phyloP scores from a whole-genome alignment of 257 asterid genomes.

The Eustoma russellianum region DNA sequence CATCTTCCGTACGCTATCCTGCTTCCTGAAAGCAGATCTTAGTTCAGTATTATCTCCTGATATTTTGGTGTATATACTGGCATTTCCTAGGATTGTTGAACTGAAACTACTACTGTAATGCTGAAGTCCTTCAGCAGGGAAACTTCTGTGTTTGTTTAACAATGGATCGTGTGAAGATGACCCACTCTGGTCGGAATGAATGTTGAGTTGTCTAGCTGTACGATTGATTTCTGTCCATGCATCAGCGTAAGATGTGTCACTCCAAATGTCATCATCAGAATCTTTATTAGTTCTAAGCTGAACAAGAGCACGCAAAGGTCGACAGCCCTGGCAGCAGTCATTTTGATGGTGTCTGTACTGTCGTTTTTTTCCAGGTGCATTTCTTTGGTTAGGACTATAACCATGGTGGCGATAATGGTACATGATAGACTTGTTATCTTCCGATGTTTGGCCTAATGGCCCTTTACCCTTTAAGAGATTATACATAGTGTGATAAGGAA shows the following conservation, averaged over 20 bases:
- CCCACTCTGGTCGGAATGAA: background rate
- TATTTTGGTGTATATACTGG: background rate
- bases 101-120: background rate
- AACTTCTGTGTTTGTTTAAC: background rate
- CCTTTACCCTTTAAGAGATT: conserved; percentile 16
- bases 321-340: conserved; percentile 12
- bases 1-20: conserved; percentile 11
- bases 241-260: conserved; percentile 4
- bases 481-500: conserved; percentile 23
- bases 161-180: conserved; percentile 4
- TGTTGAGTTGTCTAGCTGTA: background rate
- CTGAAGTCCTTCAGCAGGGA: background rate
- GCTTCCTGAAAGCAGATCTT: conserved; percentile 17
- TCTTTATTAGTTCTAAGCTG: conserved; percentile 5
- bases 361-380: too few relatives aligned
- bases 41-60: conserved; percentile 3
- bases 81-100: conserved; percentile 2
- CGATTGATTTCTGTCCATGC: conserved; percentile 1
- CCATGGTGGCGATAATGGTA: conserved; percentile 6
- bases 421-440: conserved; percentile 6
- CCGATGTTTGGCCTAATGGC: conserved; percentile 3
- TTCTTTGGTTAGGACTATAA: conserved; percentile 3
- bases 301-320: background rate
- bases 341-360: conserved; percentile 7
- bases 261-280: conserved; percentile 1